Base-by-base conservation (phyloP, 2,329 filamentous ascomycete genomes). In the Aspergillus alliaceus region DNA sequence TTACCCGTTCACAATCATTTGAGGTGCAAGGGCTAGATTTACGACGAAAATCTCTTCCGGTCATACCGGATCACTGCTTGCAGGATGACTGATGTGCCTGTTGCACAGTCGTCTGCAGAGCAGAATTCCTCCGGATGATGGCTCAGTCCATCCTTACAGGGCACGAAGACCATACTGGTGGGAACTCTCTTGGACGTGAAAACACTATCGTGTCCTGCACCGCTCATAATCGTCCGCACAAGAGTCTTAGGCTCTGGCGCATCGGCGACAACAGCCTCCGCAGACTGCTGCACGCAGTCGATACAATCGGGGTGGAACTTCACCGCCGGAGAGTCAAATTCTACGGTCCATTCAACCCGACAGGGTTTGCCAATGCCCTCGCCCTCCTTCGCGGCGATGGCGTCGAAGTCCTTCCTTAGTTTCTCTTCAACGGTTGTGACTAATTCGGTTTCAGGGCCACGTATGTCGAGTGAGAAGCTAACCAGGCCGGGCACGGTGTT, bases 401-500 rank as follows among this genome's bases (percentile, higher is more conserved):
- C 72, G 6, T 79, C 77, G 66, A 90, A 90, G 49, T 87, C 85
- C 3, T 68, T 66, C 56, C 79, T 80, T 51, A 90, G 74, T 44
- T 81, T 77, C 6, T 77, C 69, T 65, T 88, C 86, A 42, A 90
- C 79, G n/a, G 75, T 72, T 4, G 81, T 76, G 1, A 90, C 80
- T 2, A 79, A 81, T 24, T 76, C 75, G 65, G 88, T 84, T 32
- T 81, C 77, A 5, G 79, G 81, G 0, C 84, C 81, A 31, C 88
- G 84, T 53, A 91, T 83, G 66, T 91, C 89, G 5, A 91, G 81
- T 29, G 81, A 85, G 71, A 91, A 90, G 44, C 79, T 79, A 6
- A 91, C 89, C 29, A 77, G 73, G 0, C 87, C 87, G 0, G 89
- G 87, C 0, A 91, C 86, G 0, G 89, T 92, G 71, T 92, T 91